phyloP scores from a whole-genome alignment of 768 basidiomycete genomes.

The Calocybe cyanea region DNA sequence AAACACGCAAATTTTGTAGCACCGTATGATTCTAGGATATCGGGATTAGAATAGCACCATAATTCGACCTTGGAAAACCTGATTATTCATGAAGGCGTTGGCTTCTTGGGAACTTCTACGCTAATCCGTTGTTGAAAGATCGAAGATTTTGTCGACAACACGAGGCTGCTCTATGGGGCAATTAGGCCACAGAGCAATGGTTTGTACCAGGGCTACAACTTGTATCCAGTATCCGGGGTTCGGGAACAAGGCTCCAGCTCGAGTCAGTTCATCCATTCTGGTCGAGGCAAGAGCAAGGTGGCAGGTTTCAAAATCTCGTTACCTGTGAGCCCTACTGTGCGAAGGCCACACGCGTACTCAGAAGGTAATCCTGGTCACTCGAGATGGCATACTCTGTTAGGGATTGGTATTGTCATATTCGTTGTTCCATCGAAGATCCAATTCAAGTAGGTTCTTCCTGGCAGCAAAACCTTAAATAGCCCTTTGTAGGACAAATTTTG shows the following conservation, averaged over 20 bases:
- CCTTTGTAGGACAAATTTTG: slow-evolving; percentile 8
- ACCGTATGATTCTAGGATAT: slow-evolving; percentile 21
- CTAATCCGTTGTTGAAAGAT: slow-evolving; percentile 20
- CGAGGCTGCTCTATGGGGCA: slow-evolving; percentile 42
- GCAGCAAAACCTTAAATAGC: slow-evolving; percentile 7
- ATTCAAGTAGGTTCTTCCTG: background rate
- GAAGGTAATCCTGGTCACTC: slow-evolving; percentile 6
- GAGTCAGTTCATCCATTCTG: slow-evolving; percentile 55
- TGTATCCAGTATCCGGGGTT: slow-evolving; percentile 64
- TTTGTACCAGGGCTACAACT: slow-evolving; percentile 48
- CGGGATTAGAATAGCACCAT: slow-evolving; percentile 19
- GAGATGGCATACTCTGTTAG: slow-evolving; percentile 1
- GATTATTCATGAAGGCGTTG: no score
- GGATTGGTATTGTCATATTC: slow-evolving; percentile 6
- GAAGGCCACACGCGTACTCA: slow-evolving; percentile 4
- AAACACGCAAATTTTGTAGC: slow-evolving; percentile 44
- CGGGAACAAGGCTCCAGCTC: slow-evolving; percentile 63
- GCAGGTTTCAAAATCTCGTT: slow-evolving; percentile 2
- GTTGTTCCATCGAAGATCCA: slow-evolving; percentile 8
- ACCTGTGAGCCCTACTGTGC: background rate
- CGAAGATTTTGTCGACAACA: slow-evolving; percentile 21
- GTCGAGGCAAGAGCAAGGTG: slow-evolving; percentile 54
- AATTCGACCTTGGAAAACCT: slow-evolving; percentile 10
- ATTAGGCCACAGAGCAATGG: slow-evolving; percentile 48
- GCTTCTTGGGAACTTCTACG: background rate